Evolutionary conservation across 192 early-diverging fungal species (phyloP).

Genomic region (Thamnidium elegans): DNA sequence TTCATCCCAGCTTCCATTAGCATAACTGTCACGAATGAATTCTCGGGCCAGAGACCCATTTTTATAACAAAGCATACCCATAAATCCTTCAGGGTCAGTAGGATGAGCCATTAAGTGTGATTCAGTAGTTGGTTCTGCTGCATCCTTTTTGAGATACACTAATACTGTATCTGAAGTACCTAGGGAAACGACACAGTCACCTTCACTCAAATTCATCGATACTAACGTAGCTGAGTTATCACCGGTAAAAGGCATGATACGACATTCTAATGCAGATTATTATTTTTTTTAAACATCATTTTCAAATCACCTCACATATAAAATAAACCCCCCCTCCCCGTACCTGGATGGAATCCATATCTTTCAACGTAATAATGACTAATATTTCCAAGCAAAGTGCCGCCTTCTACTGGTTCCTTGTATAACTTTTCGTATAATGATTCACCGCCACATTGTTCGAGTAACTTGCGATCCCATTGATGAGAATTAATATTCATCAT

Average conservation of each 20-base stretch:
- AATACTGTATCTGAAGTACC: slow-evolving; percentile 82
- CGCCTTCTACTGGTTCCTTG: slow-evolving; percentile 38
- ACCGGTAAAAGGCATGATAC: slow-evolving; percentile 68
- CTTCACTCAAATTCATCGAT: slow-evolving; percentile 46
- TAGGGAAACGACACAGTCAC: slow-evolving; percentile 67
- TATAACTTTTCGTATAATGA: slow-evolving; percentile 47
- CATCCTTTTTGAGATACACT: slow-evolving; percentile 43
- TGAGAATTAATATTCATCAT: slow-evolving; percentile 61
- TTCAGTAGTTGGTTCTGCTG: slow-evolving; percentile 27
- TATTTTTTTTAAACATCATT: neutral
- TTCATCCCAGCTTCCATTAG: slow-evolving; percentile 51
- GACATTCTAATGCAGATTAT: slow-evolving; percentile 41
- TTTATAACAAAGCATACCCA: slow-evolving; percentile 82
- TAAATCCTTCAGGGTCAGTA: slow-evolving; percentile 48
- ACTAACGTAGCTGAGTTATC: slow-evolving; percentile 77
- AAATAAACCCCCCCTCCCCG: too few relatives aligned
- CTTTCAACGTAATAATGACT: slow-evolving; percentile 57
- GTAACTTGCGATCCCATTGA: slow-evolving; percentile 50
- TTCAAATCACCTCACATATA: neutral
- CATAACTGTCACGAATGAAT: slow-evolving; percentile 57
- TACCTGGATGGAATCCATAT: slow-evolving; percentile 66
- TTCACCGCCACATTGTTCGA: slow-evolving; percentile 38
- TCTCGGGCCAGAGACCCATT: slow-evolving; percentile 85
- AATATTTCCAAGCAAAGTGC: slow-evolving; percentile 45
- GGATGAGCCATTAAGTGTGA: slow-evolving; percentile 58